Conservation (phyloP, 2,329 filamentous ascomycete genomes). For the Penicillium fuscoglaucum region DNA sequence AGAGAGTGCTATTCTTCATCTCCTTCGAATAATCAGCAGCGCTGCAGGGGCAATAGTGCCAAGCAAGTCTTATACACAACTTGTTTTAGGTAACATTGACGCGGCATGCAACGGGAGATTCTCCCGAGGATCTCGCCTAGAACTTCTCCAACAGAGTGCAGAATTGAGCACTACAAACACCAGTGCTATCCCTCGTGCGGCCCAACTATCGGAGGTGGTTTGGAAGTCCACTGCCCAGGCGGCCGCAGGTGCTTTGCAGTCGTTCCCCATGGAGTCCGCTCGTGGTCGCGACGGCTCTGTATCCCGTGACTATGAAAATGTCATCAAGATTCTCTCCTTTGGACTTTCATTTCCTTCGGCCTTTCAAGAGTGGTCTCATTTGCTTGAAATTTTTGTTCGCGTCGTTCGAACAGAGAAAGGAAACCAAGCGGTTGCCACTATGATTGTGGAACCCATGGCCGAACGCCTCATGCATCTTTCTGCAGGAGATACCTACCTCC, state of each 20-base stretch:
- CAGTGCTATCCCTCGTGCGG: conserved; percentile 10
- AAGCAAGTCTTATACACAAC: conserved; percentile 28
- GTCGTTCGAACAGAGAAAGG: conserved; percentile 65
- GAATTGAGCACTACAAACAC: conserved; percentile 26
- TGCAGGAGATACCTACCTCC: conserved; percentile 36
- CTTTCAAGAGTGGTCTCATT: conserved; percentile 44
- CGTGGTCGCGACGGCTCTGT: conserved; percentile 55
- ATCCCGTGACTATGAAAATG: conserved; percentile 66
- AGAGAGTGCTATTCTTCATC: conserved; percentile 42
- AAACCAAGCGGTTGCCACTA: conserved; percentile 64
- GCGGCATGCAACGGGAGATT: conserved; percentile 36
- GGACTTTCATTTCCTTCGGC: conserved; percentile 46
- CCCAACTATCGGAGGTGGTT: conserved; percentile 25
- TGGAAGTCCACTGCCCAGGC: conserved; percentile 41
- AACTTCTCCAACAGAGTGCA: conserved; percentile 41
- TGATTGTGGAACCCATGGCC: conserved; percentile 70
- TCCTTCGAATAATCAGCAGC: conserved; percentile 38
- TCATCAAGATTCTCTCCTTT: conserved; percentile 66
- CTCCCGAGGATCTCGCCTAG: conserved; percentile 40
- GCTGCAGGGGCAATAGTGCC: conserved; percentile 20
- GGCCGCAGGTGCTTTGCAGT: conserved; percentile 43
- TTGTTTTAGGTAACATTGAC: conserved; percentile 35
- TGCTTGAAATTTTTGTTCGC: conserved; percentile 60
- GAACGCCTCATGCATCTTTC: conserved; percentile 48
- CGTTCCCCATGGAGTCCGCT: conserved; percentile 40